Evolutionary conservation across 495 filamentous ascomycete genomes (phyloP).

Genomic region (Niebla homalea): DNA sequence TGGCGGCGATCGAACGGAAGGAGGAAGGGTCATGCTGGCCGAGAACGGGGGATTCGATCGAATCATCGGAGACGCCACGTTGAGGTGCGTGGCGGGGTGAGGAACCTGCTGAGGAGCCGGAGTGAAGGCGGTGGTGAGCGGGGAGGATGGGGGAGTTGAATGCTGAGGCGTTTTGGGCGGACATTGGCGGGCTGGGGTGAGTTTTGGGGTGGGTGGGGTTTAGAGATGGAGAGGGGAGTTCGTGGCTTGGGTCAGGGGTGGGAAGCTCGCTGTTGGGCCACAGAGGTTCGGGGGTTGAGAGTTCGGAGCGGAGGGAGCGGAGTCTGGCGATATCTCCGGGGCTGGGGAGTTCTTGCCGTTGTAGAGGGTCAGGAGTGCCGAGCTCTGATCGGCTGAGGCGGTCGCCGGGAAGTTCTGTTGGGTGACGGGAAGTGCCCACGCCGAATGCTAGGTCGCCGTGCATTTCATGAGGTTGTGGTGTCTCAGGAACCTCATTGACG

Average conservation of each 20-base stretch:
- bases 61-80: conserved; percentile 1
- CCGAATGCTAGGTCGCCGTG: conserved; percentile 3
- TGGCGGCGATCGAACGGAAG: background rate
- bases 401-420: conserved; percentile 9
- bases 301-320: conserved; percentile 7
- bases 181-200: background rate
- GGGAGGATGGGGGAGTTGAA: conserved; percentile 3
- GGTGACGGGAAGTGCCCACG: background rate
- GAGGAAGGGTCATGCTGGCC: background rate
- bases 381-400: conserved; percentile 4
- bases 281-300: conserved; percentile 10
- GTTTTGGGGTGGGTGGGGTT: background rate
- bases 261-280: conserved; percentile 6
- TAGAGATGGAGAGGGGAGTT: conserved; percentile 9
- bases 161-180: background rate
- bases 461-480: conserved; percentile 6
- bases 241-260: conserved; percentile 12
- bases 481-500: conserved; percentile 10
- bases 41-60: conserved; percentile 2
- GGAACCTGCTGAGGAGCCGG: no score
- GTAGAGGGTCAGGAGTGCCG: conserved; percentile 2
- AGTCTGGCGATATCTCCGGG: background rate
- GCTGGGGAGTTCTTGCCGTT: conserved; percentile 4
- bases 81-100: background rate
- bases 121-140: background rate